Base-by-base conservation (phyloP, 2,329 filamentous ascomycete species). In the Microcyclospora tardicrescens region DNA sequence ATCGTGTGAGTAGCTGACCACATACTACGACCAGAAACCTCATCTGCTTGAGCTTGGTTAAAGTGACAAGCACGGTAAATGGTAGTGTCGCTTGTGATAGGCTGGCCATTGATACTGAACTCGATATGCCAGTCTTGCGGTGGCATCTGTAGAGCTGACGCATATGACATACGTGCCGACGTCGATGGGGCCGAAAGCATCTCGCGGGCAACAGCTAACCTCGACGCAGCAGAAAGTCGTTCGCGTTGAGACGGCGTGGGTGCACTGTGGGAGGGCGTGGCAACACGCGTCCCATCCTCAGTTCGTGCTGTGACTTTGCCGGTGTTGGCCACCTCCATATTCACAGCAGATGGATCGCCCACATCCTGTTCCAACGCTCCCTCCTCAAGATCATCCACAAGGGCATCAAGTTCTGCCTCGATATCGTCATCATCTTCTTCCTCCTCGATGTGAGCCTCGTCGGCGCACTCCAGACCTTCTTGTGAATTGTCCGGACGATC, bases 41-140 rank as follows among this genome's bases (percentile, higher is more conserved):
- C 84, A 14, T 81, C 74, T 10, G 70, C 57, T 35, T 72, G 64
- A 11, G 68, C 61, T 42, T 74, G 69, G 64, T 71, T 75, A 55
- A 77, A 82, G 54, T 95, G 84, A 8, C 96, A 84, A 27, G 91
- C 91, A 35, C 89, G 81, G 55, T 96, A 98, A 40, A 98, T 89
- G 0, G 91, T 98, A 1, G 84, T 95, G 52, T 96, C 87, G 49
- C 87, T 91, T 0, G 83, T 71, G 42, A 98, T 81, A 1, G 82
- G 73, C 58, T 86, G 85, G 38, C 74, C 81, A 46, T 93, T 81
- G 36, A 96, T 73, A 48, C 77, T 87, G 62, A 98, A 98, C 55
- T 96, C 84, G 43, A 98, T 86, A 54, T 98, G 89, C 91, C 91
- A 98, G 55, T 96, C 87, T 55, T 93, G 82, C 1, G 87, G 84